phyloP scores from a whole-genome alignment of 768 basidiomycete species.

The Suillus alpinus region DNA sequence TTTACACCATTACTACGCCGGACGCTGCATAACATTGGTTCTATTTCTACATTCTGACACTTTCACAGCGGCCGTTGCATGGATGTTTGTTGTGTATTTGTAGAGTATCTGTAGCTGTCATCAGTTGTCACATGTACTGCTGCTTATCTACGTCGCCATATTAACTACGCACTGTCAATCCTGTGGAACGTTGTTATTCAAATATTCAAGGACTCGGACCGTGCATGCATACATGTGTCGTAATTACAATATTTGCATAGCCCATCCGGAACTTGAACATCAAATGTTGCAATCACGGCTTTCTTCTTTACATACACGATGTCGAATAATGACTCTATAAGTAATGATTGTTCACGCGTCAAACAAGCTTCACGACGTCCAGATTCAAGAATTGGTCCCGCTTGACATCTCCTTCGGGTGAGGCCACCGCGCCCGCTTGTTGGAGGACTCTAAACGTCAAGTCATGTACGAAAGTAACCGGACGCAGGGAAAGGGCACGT shows the following conservation, averaged over 20 bases:
- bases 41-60: neutral
- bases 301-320: neutral
- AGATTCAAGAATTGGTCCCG: constrained; percentile 56
- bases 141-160: neutral
- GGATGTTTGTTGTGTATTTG: neutral
- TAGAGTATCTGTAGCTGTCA: neutral
- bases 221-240: neutral
- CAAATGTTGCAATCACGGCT: neutral
- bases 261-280: neutral
- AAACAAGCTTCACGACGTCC: constrained; percentile 50
- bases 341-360: constrained; percentile 9
- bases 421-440: constrained; percentile 68
- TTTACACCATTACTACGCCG: neutral
- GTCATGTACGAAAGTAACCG: no score
- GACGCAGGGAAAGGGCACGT: constrained; percentile 21
- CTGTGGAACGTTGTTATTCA: neutral
- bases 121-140: neutral
- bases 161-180: neutral
- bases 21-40: neutral
- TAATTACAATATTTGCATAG: no score
- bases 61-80: neutral
- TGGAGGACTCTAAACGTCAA: constrained; percentile 57
- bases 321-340: neutral
- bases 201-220: neutral
- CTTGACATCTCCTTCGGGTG: constrained; percentile 52